Conservation (phyloP, 2,329 filamentous ascomycete species). For the Fusarium newnesense region DNA sequence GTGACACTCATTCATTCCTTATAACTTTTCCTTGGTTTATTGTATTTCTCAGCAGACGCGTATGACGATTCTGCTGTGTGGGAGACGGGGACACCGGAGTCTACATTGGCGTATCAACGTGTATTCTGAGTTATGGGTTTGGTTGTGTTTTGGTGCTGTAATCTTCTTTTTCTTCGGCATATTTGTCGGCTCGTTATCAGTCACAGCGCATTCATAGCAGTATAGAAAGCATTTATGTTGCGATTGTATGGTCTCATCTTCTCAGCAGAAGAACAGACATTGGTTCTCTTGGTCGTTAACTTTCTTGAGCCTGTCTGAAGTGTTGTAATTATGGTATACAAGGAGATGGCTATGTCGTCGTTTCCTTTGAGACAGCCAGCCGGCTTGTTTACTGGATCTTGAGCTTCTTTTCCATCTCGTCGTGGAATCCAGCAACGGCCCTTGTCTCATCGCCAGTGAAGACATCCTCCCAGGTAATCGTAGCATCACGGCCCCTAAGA, state of each 20-base stretch:
- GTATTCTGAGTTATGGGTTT: conserved; percentile 43
- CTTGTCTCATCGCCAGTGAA: conserved; percentile 82
- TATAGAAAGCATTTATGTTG: conserved; percentile 30
- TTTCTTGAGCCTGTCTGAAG: conserved; percentile 29
- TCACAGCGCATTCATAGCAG: conserved; percentile 49
- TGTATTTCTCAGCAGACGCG: conserved; percentile 38
- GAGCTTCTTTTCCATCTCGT: conserved; percentile 93
- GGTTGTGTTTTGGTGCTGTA: conserved; percentile 35
- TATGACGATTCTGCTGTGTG: conserved; percentile 36
- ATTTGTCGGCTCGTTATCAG: conserved; percentile 25
- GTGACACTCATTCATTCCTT: conserved; percentile 29
- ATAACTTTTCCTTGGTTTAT: conserved; percentile 38
- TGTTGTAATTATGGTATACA: conserved; percentile 32
- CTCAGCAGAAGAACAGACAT: background rate
- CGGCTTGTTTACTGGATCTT: conserved; percentile 67
- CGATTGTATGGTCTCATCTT: conserved; percentile 22
- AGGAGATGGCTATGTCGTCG: conserved; percentile 1
- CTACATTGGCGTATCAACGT: conserved; percentile 43
- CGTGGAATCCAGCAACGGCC: conserved; percentile 78
- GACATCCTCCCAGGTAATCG: conserved; percentile 92
- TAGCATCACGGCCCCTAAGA: conserved; percentile 79
- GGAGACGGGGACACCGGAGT: conserved; percentile 45
- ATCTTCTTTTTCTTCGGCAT: conserved; percentile 12
- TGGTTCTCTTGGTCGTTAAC: background rate
- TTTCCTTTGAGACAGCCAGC: background rate